Conservation (phyloP, 768 basidiomycete genomes). For the Pleurotus salmoneostramineus region DNA sequence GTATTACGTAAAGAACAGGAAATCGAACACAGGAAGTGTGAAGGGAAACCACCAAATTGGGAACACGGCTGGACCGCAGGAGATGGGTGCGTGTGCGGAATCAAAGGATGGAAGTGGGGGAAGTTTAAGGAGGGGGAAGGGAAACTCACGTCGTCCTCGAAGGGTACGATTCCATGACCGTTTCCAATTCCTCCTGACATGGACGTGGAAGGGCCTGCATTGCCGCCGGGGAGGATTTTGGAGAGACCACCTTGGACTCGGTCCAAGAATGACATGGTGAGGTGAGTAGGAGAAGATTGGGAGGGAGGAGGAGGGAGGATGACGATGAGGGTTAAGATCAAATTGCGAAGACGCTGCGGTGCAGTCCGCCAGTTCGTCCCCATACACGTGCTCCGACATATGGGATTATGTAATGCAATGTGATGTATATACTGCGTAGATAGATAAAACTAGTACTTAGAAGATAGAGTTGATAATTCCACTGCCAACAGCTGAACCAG, state of each 20-base stretch:
- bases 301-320: not conserved
- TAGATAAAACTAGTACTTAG: constrained; percentile 16
- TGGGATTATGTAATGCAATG: not conserved
- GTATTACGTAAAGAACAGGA: constrained; percentile 38
- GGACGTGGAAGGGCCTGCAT: constrained; percentile 29
- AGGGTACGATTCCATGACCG: constrained; percentile 54
- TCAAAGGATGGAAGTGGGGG: constrained; percentile 10
- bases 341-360: not conserved
- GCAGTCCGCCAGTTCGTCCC: constrained; percentile 2
- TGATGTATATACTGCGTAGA: not conserved
- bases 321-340: no score
- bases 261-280: constrained; percentile 55
- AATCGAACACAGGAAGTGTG: constrained; percentile 7
- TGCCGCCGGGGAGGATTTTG: constrained; percentile 43
- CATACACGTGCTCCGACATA: not conserved
- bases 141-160: constrained; percentile 70
- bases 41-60: constrained; percentile 1
- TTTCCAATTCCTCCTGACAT: constrained; percentile 54
- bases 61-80: no score
- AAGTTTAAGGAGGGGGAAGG: not conserved
- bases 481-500: constrained; percentile 47
- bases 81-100: constrained; percentile 11
- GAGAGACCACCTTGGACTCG: constrained; percentile 46
- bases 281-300: not conserved
- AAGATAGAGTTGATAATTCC: constrained; percentile 46